Evolutionary conservation across 2,329 filamentous ascomycete species (phyloP).

Genomic region (Bipolaris gigantea): DNA sequence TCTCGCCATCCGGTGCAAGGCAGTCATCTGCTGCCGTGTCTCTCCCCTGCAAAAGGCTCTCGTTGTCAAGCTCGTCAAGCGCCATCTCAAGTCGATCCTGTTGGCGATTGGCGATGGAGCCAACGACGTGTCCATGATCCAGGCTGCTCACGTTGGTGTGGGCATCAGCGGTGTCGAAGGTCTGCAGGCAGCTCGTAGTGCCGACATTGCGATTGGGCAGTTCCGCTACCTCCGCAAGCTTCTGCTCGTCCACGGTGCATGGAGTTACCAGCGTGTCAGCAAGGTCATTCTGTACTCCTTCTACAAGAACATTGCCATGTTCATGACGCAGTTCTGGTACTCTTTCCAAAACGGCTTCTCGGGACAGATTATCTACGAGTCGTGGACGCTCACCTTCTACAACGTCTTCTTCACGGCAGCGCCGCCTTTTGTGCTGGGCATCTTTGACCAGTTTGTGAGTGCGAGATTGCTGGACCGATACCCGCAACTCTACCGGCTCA

Average conservation of each 20-base stretch:
- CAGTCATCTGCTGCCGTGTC: constrained; percentile 96
- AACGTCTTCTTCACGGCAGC: constrained; percentile 97
- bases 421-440: constrained; percentile 90
- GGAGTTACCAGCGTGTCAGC: constrained; percentile 96
- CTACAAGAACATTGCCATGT: constrained; percentile 98
- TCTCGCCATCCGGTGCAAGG: constrained; percentile 92
- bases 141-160: constrained; percentile 95
- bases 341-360: constrained; percentile 98
- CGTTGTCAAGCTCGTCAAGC: constrained; percentile 97
- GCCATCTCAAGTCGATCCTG: constrained; percentile 86
- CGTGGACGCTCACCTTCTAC: constrained; percentile 99
- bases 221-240: constrained; percentile 95
- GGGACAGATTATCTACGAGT: constrained; percentile 97
- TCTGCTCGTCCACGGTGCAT: constrained; percentile 90
- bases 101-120: constrained; percentile 96
- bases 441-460: constrained; percentile 97
- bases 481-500: constrained; percentile 90
- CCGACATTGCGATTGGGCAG: constrained; percentile 93
- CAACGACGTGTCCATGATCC: constrained; percentile 99
- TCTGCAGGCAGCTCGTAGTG: constrained; percentile 91
- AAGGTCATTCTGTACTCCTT: constrained; percentile 98
- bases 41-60: constrained; percentile 96
- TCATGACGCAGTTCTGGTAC: constrained; percentile 99
- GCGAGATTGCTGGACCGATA: constrained; percentile 92
- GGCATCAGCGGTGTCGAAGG: constrained; percentile 97